Conservation (phyloP, 1,284 basidiomycete species). For the Puccinia triticina region DNA sequence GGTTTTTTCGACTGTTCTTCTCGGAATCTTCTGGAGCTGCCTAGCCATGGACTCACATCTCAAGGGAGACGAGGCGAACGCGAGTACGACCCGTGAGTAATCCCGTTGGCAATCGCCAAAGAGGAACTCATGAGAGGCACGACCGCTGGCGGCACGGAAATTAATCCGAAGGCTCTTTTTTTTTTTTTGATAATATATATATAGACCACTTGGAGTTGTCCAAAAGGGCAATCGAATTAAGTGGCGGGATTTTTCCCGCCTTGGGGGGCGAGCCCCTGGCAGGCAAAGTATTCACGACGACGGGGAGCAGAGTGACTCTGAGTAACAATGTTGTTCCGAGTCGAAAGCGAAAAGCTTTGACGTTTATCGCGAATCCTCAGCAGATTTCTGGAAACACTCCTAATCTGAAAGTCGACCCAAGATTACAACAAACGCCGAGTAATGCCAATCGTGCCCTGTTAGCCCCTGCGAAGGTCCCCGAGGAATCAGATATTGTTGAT, state of each 20-base stretch:
- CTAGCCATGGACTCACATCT: background rate
- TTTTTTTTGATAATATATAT: background rate
- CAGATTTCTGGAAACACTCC: background rate
- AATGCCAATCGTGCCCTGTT: background rate
- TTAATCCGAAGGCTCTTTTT: background rate
- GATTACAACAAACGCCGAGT: background rate
- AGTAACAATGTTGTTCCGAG: slow-evolving; percentile 18
- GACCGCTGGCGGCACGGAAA: too few relatives aligned
- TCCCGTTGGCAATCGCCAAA: background rate
- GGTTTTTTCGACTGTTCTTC: background rate
- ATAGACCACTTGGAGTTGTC: slow-evolving; percentile 6
- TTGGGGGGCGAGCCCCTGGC: slow-evolving; percentile 6
- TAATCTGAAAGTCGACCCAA: background rate
- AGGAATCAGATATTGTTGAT: background rate
- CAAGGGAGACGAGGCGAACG: background rate
- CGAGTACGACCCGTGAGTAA: background rate
- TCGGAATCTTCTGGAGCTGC: slow-evolving; percentile 4
- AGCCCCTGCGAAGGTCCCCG: background rate
- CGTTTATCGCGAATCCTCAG: slow-evolving; percentile 16
- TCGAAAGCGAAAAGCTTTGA: background rate
- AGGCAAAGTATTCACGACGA: slow-evolving; percentile 34
- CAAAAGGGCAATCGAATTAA: background rate
- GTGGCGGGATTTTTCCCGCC: background rate
- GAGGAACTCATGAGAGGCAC: background rate
- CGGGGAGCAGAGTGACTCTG: slow-evolving; percentile 8